Base-by-base conservation (phyloP, 805 yeast genomes). In the Brettanomyces bruxellensis region DNA sequence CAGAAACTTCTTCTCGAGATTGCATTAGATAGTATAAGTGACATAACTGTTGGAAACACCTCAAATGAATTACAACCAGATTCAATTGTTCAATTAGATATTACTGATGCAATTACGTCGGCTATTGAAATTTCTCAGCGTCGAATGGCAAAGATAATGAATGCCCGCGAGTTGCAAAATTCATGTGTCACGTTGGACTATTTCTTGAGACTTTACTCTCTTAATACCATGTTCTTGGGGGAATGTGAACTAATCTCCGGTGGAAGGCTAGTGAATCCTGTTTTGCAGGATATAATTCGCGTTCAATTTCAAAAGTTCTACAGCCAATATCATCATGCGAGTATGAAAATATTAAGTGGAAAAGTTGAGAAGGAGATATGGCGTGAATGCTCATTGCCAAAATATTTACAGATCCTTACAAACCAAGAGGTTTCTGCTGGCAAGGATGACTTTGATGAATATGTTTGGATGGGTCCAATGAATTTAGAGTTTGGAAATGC, bases 221-320 rank as follows among this genome's bases (percentile, higher is more conserved):
- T 85, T 12, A 78, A 81, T 47, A 76, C 82, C 0, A 70, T 82
- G 23, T 90, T 90, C 59, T 69, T 89, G 38, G 77, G 76, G 42
- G 95, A 88, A 57, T 86, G 95, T 61, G 98, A 93, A 61, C 71
- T 79, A 12, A 75, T 90, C 4, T 80, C 88, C 4, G 58, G 57
- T 35, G 95, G 95, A 0, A 78, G 73, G 47, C 71, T 76, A 6
- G 62, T 73, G 12, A 71, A 78, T 0, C 70, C 73, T 25, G 80
- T 78, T n/a, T 66, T 91, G 28, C 78, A 82, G 45, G 86, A 81
- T 47, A 76, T 81, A 55, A 64, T 89, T 13, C 76, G 73, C n/a
- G 71, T 74, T 32, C 95, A 86, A 51, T 72, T 83, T 4, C 78
- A 73, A 49, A 72, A 75, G 46, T 89, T 78, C 58, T 65, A 78